Percentiles rank a stretch among this genome's conserved stretches.
These are phyloP conservation scores for Boletellus emodensis DNA, from an alignment of 768 basidiomycete genomes.

Conservation along the genomic window DNA sequence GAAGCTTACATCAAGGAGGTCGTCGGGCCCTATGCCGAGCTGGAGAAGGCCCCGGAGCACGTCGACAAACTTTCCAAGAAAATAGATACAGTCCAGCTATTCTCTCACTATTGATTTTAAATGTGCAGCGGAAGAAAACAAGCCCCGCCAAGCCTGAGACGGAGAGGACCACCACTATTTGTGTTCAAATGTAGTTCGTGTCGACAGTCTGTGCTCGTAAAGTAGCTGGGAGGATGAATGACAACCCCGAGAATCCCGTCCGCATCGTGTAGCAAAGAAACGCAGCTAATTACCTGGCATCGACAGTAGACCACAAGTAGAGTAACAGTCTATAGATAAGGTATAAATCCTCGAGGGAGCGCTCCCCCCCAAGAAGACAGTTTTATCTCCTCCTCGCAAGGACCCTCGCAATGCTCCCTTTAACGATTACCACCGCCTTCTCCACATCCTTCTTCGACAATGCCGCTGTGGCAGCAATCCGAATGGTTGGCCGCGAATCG, in stretches of 20 bases:
- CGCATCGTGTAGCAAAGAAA: neutral
- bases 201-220: neutral
- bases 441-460: slow-evolving; percentile 88
- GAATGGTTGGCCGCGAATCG: slow-evolving; percentile 80
- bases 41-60: too few relatives aligned
- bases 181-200: too few relatives aligned
- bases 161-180: too few relatives aligned
- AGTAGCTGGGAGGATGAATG: neutral
- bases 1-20: neutral
- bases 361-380: neutral
- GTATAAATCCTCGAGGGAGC: slow-evolving; percentile 23
- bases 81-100: neutral
- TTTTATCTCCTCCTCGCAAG: slow-evolving; percentile 53
- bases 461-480: slow-evolving; percentile 75
- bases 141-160: neutral
- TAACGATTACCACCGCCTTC: slow-evolving; percentile 76
- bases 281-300: slow-evolving; percentile 9
- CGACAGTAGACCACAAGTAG: slow-evolving; percentile 5
- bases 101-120: neutral
- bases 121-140: neutral
- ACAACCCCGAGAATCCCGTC: neutral
- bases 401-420: slow-evolving; percentile 70
- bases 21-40: neutral
- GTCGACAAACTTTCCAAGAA: neutral
- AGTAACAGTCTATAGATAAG: slow-evolving; percentile 27